phyloP scores from a whole-genome alignment of 2,329 filamentous ascomycete species.

The Chrysoporthe cubensis region DNA sequence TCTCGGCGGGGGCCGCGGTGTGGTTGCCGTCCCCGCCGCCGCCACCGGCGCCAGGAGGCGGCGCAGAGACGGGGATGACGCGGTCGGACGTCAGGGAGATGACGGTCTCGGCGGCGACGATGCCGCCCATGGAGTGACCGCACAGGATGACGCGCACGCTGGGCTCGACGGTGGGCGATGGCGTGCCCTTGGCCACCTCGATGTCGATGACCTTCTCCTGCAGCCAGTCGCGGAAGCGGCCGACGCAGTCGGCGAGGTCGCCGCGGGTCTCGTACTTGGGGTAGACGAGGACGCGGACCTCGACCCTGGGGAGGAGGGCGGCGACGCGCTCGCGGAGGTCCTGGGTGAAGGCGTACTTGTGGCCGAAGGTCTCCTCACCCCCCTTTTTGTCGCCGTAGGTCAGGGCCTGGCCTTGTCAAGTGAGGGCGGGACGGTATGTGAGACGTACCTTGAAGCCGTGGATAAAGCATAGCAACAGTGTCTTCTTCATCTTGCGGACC shows the following conservation, averaged over 20 bases:
- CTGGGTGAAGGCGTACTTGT: constrained; percentile 68
- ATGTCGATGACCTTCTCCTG: constrained; percentile 92
- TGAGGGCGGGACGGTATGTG: not conserved
- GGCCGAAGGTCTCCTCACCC: constrained; percentile 76
- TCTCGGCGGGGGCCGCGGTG: constrained; percentile 42
- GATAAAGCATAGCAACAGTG: constrained; percentile 79
- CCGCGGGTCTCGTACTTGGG: constrained; percentile 83
- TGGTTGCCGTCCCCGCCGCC: constrained; percentile 37
- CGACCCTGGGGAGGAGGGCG: constrained; percentile 68
- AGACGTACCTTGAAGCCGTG: constrained; percentile 78
- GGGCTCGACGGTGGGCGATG: constrained; percentile 84
- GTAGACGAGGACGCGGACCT: constrained; percentile 72
- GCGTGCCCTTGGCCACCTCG: constrained; percentile 79
- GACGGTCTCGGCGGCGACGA: constrained; percentile 88
- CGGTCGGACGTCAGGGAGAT: constrained; percentile 68
- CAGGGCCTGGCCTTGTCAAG: not conserved
- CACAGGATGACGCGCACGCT: constrained; percentile 81
- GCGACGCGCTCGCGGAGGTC: constrained; percentile 69
- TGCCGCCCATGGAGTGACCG: constrained; percentile 91
- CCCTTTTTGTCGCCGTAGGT: constrained; percentile 53
- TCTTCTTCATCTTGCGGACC: constrained; percentile 69
- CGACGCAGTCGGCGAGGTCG: constrained; percentile 72
- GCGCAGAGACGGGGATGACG: constrained; percentile 52
- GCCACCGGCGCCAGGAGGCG: constrained; percentile 38
- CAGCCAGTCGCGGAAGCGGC: constrained; percentile 79